Evolutionary conservation across 208 protist species (phyloP).

Genomic region (Trypanosomatidae sp.): DNA sequence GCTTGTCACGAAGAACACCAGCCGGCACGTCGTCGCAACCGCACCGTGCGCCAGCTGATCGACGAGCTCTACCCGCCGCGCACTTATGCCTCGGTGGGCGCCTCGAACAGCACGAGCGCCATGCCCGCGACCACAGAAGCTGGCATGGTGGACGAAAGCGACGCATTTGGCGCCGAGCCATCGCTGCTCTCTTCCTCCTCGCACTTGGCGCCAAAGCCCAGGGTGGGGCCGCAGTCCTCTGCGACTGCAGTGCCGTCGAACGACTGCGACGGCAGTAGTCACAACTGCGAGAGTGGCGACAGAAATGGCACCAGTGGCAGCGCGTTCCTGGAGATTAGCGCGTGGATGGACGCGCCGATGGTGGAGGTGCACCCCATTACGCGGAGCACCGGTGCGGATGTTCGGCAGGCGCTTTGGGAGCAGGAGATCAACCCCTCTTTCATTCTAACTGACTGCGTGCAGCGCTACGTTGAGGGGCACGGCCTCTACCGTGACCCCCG

Average conservation of each 20-base stretch:
- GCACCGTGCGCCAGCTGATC: conserved; percentile 73
- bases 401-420: conserved; percentile 87
- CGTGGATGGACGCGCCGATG: conserved; percentile 40
- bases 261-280: neutral
- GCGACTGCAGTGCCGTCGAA: neutral
- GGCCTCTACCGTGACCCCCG: conserved; percentile 79
- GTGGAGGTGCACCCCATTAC: conserved; percentile 83
- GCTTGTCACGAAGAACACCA: conserved; percentile 10
- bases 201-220: neutral
- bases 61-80: conserved; percentile 72
- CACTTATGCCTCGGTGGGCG: conserved; percentile 9
- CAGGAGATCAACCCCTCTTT: conserved; percentile 54
- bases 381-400: conserved; percentile 77
- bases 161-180: neutral
- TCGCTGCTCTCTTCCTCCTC: neutral
- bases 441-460: conserved; percentile 72
- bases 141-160: conserved; percentile 6
- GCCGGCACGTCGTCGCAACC: conserved; percentile 23
- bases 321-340: neutral
- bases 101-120: conserved; percentile 1
- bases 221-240: neutral
- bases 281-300: neutral
- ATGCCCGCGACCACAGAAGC: neutral
- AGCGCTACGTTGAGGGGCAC: conserved; percentile 80
- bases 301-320: neutral